Percentiles rank a stretch among this genome's conserved stretches.
Evolutionary conservation across 345 rosid species (phyloP).

Genomic region (Rhodomyrtus tomentosa): DNA sequence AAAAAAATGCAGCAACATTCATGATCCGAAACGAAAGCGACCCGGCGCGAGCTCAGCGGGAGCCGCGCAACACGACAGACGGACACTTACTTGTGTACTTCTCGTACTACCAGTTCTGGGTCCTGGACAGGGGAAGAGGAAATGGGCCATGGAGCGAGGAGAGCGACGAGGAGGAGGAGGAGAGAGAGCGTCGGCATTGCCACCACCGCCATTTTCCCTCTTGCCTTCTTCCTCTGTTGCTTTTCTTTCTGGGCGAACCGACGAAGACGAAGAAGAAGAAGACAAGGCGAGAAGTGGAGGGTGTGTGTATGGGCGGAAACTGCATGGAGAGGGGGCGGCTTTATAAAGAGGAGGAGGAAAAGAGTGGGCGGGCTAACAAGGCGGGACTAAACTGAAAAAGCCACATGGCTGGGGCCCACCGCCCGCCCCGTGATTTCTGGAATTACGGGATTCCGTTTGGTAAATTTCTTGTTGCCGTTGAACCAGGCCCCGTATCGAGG

Average conservation of each 20-base stretch:
- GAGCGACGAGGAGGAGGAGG: constrained; percentile 14
- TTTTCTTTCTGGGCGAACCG: background rate
- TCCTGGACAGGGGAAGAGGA: constrained; percentile 38
- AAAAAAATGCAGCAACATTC: background rate
- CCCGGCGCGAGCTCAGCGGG: background rate
- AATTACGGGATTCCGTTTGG: constrained; percentile 28
- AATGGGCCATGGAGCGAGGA: constrained; percentile 11
- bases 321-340: background rate
- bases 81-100: constrained; percentile 48
- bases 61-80: background rate
- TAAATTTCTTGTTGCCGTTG: constrained; percentile 23
- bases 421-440: constrained; percentile 33
- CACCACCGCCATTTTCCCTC: constrained; percentile 1
- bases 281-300: background rate
- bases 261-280: background rate
- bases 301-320: background rate
- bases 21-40: background rate
- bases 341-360: constrained; percentile 19
- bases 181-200: constrained; percentile 10
- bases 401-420: constrained; percentile 13
- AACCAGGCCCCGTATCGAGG: constrained; percentile 1
- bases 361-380: background rate
- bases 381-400: constrained; percentile 17
- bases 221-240: background rate
- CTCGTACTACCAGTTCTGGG: constrained; percentile 44